phyloP scores from a whole-genome alignment of 306 rosid genomes.

The Cucumis cinereus region DNA sequence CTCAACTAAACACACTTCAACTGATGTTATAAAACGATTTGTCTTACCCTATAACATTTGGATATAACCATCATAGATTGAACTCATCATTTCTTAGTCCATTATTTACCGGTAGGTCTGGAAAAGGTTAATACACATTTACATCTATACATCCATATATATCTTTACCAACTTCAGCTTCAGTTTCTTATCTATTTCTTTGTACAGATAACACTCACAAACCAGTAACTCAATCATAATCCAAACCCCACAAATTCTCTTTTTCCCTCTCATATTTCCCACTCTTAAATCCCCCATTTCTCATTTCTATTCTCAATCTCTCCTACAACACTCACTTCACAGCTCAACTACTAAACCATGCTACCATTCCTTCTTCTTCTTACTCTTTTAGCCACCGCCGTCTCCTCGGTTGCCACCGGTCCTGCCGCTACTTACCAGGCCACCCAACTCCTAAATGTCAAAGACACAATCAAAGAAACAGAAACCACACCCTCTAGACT shows the following conservation, averaged over 20 bases:
- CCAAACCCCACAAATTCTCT: not conserved
- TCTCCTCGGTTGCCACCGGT: not conserved
- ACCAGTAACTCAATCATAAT: not conserved
- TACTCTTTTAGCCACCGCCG: not conserved
- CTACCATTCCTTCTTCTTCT: not conserved
- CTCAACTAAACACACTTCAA: too few relatives aligned
- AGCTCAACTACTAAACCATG: slow-evolving; percentile 1
- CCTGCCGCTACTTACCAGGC: slow-evolving; percentile 11
- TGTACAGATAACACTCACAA: not conserved
- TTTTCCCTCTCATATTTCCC: not conserved
- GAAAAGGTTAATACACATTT: not conserved
- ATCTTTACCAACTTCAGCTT: not conserved
- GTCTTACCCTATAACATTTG: too few relatives aligned
- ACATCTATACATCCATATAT: not conserved
- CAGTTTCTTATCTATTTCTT: not conserved
- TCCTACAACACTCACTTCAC: not conserved
- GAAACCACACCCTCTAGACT: not conserved
- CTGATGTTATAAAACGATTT: too few relatives aligned
- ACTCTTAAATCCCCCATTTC: not conserved
- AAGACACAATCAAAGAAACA: slow-evolving; percentile 16
- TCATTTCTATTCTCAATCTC: not conserved
- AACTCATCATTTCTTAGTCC: too few relatives aligned
- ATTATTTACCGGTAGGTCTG: too few relatives aligned
- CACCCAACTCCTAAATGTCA: slow-evolving; percentile 23
- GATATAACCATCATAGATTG: too few relatives aligned